Evolutionary conservation across 2,329 filamentous ascomycete species (phyloP).

Genomic region (Alternaria conjuncta): DNA sequence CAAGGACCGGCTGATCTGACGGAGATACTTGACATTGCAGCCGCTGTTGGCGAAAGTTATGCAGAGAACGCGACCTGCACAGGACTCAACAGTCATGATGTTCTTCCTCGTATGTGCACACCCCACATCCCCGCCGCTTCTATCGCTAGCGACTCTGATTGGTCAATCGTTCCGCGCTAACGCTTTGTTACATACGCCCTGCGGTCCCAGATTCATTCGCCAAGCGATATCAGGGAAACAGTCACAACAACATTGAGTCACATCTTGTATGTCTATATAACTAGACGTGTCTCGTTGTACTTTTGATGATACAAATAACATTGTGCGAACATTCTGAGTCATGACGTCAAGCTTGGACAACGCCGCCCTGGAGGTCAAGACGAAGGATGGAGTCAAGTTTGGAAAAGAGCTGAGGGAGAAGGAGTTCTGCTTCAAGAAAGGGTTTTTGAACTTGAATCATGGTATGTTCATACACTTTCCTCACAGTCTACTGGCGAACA

Average conservation of each 20-base stretch:
- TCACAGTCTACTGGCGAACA: not conserved
- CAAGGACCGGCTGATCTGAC: not conserved
- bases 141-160: slow-evolving; percentile 4
- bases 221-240: not conserved
- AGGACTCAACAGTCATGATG: not conserved
- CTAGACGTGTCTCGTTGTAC: not conserved
- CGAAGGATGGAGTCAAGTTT: slow-evolving; percentile 48
- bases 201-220: not conserved
- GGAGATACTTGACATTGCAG: not conserved
- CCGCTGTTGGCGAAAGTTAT: not conserved
- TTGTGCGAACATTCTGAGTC: not conserved
- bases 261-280: not conserved
- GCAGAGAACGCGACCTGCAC: not conserved
- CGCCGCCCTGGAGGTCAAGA: slow-evolving; percentile 19
- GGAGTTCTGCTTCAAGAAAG: slow-evolving; percentile 72
- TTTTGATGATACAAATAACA: not conserved
- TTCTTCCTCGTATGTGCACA: not conserved
- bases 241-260: slow-evolving; percentile 5
- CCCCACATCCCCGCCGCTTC: not conserved
- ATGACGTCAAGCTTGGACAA: slow-evolving; percentile 18
- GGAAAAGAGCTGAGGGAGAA: slow-evolving; percentile 61
- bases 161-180: not conserved
- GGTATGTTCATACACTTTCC: slow-evolving; percentile 55
- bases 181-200: slow-evolving; percentile 3
- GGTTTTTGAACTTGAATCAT: slow-evolving; percentile 79